Evolutionary conservation across 768 basidiomycete species (phyloP), one percentile per base, ranked within the genome.

Genomic region (Melanogaster broomeanus): DNA sequence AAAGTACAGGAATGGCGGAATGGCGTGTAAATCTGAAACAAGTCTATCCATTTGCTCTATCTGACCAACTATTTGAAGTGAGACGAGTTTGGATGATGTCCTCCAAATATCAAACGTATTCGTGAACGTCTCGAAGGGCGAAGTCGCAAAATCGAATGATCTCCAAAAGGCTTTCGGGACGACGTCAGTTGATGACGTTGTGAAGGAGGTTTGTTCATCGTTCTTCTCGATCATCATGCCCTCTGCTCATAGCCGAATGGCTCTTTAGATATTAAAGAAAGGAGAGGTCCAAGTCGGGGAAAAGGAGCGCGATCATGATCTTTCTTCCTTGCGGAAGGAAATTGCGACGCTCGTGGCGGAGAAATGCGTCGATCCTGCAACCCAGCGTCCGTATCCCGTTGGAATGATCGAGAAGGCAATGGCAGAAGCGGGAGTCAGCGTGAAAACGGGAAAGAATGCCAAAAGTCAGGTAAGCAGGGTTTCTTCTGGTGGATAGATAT

Each of bases 401-500:
- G 87, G 91, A 16, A 92, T 98, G 77, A 92, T 99, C 56, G 97
- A 99, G 66, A 98, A 97, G 71, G 94, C 94, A 0, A 96, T 99
- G 96, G 73, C 83, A 9, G 95, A 98, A 66, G 88, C 91, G 9
- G 95, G 95, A 1, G 95, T 89, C 71, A 96, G 92, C 59, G 88
- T 96, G 24, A 88, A 90, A 61, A 79, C 79, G 40, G 85, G 86
- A 57, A 98, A 98, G 76, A 88, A 81, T 19, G 95, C 94, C 5
- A 99, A 99, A 74, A 90, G 88, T 45, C 97, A 99, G 82, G 92
- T 90, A 56, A 16, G 75, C 27, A 4, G 27, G n/a, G 30, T 33
- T 38, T 37, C 16, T 39, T 40, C 27, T 45, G 43, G 28, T 37
- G 24, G 40, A 38, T 42, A 13, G 3, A 41, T 22, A 3, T 18